These are phyloP conservation scores for Xylaria nigripes DNA, from an alignment of 495 filamentous ascomycete species.

Conservation along the genomic window DNA sequence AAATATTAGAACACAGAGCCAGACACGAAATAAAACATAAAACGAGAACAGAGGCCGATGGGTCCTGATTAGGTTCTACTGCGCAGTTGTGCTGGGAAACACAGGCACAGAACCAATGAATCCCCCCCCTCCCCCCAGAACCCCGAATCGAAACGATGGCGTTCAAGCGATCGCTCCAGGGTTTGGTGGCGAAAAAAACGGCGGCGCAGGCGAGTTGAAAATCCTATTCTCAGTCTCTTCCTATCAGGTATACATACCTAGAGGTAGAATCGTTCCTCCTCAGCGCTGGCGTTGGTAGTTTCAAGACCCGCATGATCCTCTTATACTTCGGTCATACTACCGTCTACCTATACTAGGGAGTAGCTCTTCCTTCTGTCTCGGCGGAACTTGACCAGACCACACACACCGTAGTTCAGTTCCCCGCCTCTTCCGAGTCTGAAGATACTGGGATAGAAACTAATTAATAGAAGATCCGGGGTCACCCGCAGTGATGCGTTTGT, in stretches of 20 bases:
- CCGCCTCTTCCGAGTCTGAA: constrained; percentile 9
- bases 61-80: constrained; percentile 5
- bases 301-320: constrained; percentile 2
- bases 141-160: constrained; percentile 20
- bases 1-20: not conserved
- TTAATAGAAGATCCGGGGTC: constrained; percentile 1
- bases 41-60: not conserved
- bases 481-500: constrained; percentile 9
- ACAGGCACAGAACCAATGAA: constrained; percentile 15
- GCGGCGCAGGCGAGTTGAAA: constrained; percentile 19
- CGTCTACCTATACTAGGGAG: not conserved
- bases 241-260: not conserved
- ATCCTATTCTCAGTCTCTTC: constrained; percentile 17
- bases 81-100: constrained; percentile 7
- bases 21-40: constrained; percentile 5
- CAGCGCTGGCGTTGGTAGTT: constrained; percentile 1
- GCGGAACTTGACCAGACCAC: constrained; percentile 8
- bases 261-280: not conserved
- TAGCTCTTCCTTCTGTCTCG: not conserved
- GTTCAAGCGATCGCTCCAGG: constrained; percentile 15
- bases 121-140: constrained; percentile 17
- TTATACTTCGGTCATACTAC: not conserved
- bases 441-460: not conserved
- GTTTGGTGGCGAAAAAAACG: constrained; percentile 29
- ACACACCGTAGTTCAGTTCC: constrained; percentile 1